phyloP scores from a whole-genome alignment of 768 basidiomycete species.

The Gloeophyllum trabeum region DNA sequence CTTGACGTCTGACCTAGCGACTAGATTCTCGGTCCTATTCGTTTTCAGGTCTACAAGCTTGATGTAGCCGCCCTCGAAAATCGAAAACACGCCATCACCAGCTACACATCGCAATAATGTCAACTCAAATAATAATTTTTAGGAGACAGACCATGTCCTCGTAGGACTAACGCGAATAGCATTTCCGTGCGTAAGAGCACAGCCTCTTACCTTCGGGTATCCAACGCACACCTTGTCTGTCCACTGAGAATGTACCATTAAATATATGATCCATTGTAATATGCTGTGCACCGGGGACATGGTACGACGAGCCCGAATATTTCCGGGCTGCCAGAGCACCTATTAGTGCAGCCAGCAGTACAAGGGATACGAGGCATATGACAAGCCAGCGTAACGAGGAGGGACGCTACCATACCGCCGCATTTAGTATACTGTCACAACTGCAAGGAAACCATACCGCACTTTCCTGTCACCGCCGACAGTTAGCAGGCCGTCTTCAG shows the following conservation, averaged over 20 bases:
- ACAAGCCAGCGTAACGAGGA: slow-evolving; percentile 52
- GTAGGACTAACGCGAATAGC: too few relatives aligned
- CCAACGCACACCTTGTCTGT: slow-evolving; percentile 55
- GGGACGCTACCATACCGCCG: slow-evolving; percentile 23
- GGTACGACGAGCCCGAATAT: slow-evolving; percentile 49
- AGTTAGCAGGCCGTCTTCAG: slow-evolving; percentile 19
- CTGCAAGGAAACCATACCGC: slow-evolving; percentile 2
- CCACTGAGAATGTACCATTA: slow-evolving; percentile 73
- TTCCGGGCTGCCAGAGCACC: slow-evolving; percentile 69
- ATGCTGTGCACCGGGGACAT: slow-evolving; percentile 42
- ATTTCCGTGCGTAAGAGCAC: background rate
- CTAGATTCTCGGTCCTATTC: slow-evolving; percentile 53
- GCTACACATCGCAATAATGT: slow-evolving; percentile 33
- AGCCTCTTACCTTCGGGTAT: slow-evolving; percentile 71
- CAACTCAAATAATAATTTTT: background rate
- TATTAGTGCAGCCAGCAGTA: slow-evolving; percentile 53
- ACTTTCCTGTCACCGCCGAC: slow-evolving; percentile 27
- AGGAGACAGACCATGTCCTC: too few relatives aligned
- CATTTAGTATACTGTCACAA: background rate
- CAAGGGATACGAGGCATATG: slow-evolving; percentile 44
- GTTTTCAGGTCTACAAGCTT: slow-evolving; percentile 73
- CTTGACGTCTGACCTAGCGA: slow-evolving; percentile 44
- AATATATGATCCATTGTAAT: slow-evolving; percentile 86
- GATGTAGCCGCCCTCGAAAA: slow-evolving; percentile 49
- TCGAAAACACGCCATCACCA: slow-evolving; percentile 87